These are phyloP conservation scores for Casaregolazyma lundiana DNA, from an alignment of 1,139 yeast genomes.

Conservation along the genomic window DNA sequence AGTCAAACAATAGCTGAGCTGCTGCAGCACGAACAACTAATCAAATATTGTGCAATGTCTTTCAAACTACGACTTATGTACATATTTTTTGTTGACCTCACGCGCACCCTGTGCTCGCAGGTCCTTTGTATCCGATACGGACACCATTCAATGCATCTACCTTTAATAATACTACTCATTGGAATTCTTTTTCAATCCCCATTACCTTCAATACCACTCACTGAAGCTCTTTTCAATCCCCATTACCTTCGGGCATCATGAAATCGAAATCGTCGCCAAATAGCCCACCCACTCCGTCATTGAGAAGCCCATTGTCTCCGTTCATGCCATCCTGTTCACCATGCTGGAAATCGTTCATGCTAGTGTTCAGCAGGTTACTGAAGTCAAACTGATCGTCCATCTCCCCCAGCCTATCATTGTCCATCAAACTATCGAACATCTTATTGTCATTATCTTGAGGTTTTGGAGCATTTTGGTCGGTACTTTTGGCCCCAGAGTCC, in stretches of 20 bases:
- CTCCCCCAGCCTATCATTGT: constrained; percentile 14
- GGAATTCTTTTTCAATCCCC: too few species aligned
- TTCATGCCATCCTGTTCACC: constrained; percentile 7
- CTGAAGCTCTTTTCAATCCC: not conserved
- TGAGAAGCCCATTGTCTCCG: constrained; percentile 9
- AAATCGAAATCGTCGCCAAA: constrained; percentile 30
- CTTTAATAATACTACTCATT: too few species aligned
- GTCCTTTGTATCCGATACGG: too few species aligned
- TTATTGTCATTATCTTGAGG: constrained; percentile 4
- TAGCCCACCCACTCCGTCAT: constrained; percentile 19
- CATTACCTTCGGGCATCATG: constrained; percentile 16
- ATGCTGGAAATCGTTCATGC: constrained; percentile 10
- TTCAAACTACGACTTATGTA: too few species aligned
- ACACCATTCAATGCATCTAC: too few species aligned
- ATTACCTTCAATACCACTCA: too few species aligned
- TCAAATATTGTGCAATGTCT: too few species aligned
- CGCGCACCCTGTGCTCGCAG: too few species aligned
- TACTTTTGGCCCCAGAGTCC: constrained; percentile 5
- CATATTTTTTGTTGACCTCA: too few species aligned
- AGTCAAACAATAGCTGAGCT: too few species aligned
- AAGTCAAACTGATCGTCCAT: constrained; percentile 13
- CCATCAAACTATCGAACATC: constrained; percentile 3
- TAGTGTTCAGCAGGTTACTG: constrained; percentile 17
- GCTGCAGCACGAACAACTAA: too few species aligned
- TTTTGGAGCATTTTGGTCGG: not conserved